phyloP scores from a whole-genome alignment of 2,329 filamentous ascomycete genomes.

The Xylaria arbuscula region DNA sequence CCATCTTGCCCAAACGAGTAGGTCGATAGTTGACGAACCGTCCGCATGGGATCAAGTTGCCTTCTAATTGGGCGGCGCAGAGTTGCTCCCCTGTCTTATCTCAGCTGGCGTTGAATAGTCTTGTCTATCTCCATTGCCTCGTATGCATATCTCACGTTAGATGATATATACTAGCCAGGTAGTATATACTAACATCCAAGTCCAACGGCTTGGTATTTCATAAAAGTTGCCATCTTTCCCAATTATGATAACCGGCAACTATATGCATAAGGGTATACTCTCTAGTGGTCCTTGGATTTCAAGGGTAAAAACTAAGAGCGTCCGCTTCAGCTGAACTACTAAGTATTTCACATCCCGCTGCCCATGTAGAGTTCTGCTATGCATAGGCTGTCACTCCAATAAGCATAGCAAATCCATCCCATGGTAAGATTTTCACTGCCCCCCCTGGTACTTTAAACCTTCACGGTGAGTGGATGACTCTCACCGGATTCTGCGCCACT shows the following conservation, averaged over 20 bases:
- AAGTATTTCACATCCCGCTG: no score
- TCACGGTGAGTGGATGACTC: background rate
- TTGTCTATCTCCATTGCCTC: background rate
- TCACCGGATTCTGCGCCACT: background rate
- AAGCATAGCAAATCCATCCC: no score
- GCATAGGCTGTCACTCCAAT: no score
- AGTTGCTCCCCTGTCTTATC: background rate
- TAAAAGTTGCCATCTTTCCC: background rate
- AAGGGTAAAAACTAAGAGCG: no score
- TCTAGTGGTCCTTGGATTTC: no score
- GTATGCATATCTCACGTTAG: background rate
- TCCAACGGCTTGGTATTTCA: background rate
- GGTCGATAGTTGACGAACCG: constrained; percentile 14
- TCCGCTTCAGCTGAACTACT: no score
- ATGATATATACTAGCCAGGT: no score
- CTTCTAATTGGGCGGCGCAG: background rate
- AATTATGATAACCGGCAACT: no score
- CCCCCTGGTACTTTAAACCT: background rate
- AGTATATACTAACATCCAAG: no score
- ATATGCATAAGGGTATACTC: no score
- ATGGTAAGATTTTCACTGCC: background rate
- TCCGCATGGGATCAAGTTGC: constrained; percentile 1
- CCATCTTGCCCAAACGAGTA: constrained; percentile 26
- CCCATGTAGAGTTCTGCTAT: no score
- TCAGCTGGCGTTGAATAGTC: background rate